A percentile compares a stretch with the other conserved stretches of the same genome.
Conservation (phyloP, 257 asterid species). For the Voacanga thouarsii region DNA sequence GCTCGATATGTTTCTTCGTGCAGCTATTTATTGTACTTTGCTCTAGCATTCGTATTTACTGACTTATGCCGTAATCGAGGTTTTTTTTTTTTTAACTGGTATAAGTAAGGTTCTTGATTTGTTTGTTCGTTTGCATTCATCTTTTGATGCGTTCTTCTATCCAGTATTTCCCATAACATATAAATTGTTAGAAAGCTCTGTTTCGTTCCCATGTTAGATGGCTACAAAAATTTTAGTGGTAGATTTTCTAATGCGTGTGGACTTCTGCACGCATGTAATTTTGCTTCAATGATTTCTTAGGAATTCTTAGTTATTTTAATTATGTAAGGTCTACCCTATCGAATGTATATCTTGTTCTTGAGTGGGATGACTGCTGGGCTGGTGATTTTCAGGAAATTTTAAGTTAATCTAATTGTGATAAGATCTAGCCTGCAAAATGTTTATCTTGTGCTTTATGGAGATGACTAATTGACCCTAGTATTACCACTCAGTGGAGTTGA, state of each 20-base stretch:
- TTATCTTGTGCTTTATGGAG: not conserved
- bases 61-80: not conserved
- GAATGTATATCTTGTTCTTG: not conserved
- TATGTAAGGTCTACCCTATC: not conserved
- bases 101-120: not conserved
- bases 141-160: not conserved
- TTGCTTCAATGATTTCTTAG: not conserved
- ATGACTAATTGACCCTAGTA: not conserved
- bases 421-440: not conserved
- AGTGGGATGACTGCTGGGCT: not conserved
- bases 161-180: not conserved
- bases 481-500: not conserved
- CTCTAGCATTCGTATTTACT: not conserved
- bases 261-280: not conserved
- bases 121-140: not conserved
- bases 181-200: not conserved
- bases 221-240: not conserved
- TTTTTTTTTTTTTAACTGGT: not conserved
- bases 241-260: not conserved
- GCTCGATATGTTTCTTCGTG: not conserved
- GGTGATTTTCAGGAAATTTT: not conserved
- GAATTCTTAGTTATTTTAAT: not conserved
- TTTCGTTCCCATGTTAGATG: not conserved
- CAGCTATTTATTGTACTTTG: not conserved
- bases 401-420: not conserved